Evolutionary conservation across 75 land plant genomes (phyloP), one percentile per base, ranked within the genome.

Genomic region (Picea sitchensis): DNA sequence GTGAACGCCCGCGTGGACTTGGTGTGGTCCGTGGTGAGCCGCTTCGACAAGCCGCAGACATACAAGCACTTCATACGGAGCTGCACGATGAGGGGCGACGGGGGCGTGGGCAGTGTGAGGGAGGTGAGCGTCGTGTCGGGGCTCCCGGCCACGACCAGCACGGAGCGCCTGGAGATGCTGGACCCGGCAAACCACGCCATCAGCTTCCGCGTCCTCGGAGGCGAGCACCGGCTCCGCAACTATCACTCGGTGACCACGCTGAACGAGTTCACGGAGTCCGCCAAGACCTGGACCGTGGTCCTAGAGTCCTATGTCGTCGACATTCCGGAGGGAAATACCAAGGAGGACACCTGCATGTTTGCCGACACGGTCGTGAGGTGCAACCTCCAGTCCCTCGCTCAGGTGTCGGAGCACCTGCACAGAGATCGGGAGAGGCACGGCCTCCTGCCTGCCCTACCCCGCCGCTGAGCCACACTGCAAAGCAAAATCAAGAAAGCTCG

Each of bases 1-100:
- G 61, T 85, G 38, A 61, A 83, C 18, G 87, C 87, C 6, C 78
- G 88, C 38, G 60, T 85, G 34, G 77, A 65, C 51, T 78, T 91
- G 77, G 94, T 92, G 68, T 92, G 94, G 94, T 88, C 94, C 4
- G 26, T 92, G 69, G 89, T 92, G 59, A 84, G 94, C 82, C 76
- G 92, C 31, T 92, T 92, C 69, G 94, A 92, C 76, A 75, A 92
- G 31, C 94, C 94, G 11, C 90, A 92, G 80, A 78, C 79, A 76
- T 92, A 92, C 80, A 92, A 92, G 83, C 92, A 84, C 79, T 92
- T 92, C 82, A 61, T 92, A 47, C 82, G 86, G 56, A 86, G 83
- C 65, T 92, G 92, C 78, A 11, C 65, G 20, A 65, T 81, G 54
- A 61, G 14, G 5, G 93, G 92, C 12, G 89, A 88, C 30, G 85